Conservation (phyloP, 768 basidiomycete species). For the Lentinula sp. region DNA sequence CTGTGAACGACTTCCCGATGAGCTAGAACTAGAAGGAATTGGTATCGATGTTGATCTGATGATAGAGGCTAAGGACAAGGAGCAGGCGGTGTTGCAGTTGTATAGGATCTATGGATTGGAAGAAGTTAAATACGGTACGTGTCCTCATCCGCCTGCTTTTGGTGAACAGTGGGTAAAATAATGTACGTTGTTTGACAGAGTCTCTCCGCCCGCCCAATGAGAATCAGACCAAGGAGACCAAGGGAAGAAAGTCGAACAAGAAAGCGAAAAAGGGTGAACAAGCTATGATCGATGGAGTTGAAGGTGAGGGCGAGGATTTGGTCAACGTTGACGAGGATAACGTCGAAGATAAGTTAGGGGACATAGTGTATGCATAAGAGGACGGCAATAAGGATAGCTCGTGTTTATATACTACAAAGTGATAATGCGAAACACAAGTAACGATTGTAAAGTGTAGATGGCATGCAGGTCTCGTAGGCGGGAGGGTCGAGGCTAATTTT, state of each 20-base stretch:
- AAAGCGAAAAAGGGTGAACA: constrained; percentile 13
- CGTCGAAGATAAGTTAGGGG: not conserved
- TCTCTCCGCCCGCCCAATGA: constrained; percentile 38
- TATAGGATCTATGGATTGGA: constrained; percentile 72
- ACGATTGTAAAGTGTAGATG: too few species aligned
- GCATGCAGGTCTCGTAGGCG: too few species aligned
- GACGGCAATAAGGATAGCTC: not conserved
- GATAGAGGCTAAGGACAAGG: constrained; percentile 94
- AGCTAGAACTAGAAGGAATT: constrained; percentile 58
- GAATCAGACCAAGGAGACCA: constrained; percentile 36
- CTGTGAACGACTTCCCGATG: constrained; percentile 59
- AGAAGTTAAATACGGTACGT: constrained; percentile 53
- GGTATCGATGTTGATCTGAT: constrained; percentile 64
- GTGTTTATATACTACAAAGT: too few species aligned
- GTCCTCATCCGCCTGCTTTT: not conserved
- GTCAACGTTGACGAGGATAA: not conserved
- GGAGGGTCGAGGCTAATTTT: too few species aligned
- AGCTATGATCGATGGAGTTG: not conserved
- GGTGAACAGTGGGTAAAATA: not conserved
- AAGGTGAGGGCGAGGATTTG: not conserved
- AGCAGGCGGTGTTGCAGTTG: constrained; percentile 87
- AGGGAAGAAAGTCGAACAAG: constrained; percentile 38
- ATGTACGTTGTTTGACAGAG: constrained; percentile 16
- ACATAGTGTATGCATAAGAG: not conserved
- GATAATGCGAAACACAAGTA: too few species aligned